These are phyloP conservation scores for Lantana camara DNA, from an alignment of 257 asterid species.

Conservation along the genomic window DNA sequence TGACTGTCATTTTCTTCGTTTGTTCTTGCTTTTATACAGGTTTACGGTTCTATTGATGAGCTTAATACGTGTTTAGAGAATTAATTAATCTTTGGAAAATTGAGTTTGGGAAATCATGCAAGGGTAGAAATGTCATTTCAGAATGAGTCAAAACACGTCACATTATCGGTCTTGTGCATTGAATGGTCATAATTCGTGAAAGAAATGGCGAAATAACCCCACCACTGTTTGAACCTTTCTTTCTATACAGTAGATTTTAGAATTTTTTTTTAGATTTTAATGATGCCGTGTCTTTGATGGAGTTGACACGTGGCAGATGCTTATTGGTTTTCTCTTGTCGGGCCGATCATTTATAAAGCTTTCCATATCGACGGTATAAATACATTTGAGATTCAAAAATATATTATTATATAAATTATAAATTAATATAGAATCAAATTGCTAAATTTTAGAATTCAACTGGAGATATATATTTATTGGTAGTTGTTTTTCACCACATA, in stretches of 20 bases:
- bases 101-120: not conserved
- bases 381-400: no score
- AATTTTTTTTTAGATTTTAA: no score
- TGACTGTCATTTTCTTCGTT: not conserved
- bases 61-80: no score
- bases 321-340: not conserved
- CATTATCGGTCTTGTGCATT: slow-evolving; percentile 13
- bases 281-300: not conserved
- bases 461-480: no score
- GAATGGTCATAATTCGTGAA: slow-evolving; percentile 26
- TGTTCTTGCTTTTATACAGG: not conserved
- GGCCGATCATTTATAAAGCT: no score
- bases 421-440: no score
- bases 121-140: slow-evolving; percentile 3
- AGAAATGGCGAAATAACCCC: slow-evolving; percentile 2
- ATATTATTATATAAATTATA: no score
- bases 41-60: not conserved
- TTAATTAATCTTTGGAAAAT: no score
- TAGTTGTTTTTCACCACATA: no score
- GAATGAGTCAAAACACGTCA: not conserved
- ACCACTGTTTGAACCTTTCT: not conserved
- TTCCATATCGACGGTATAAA: no score
- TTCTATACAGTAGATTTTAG: no score
- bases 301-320: not conserved
- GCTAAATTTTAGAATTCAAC: no score